Evolutionary conservation across 306 rosid species (phyloP).

Genomic region (Sesbania bispinosa): DNA sequence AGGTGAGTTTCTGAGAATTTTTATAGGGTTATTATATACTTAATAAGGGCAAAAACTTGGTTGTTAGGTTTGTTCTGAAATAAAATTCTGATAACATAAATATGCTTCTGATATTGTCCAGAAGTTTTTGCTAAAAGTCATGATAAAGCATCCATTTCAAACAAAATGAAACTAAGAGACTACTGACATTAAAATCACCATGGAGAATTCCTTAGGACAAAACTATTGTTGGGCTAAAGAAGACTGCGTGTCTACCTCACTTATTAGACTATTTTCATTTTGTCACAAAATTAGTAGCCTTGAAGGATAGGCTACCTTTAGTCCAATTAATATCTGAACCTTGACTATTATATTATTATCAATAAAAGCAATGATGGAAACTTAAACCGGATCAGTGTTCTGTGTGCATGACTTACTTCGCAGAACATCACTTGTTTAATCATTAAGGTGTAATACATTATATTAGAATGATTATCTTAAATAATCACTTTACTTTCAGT

Average conservation of each 20-base stretch:
- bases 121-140: background rate
- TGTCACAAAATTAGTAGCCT: background rate
- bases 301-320: conserved; percentile 1
- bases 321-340: conserved; percentile 8
- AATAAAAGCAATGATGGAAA: background rate
- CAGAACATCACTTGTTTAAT: background rate
- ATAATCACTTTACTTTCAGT: background rate
- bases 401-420: conserved; percentile 7
- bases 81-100: background rate
- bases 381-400: background rate
- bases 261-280: background rate
- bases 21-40: background rate
- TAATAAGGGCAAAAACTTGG: background rate
- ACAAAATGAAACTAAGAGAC: background rate
- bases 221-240: background rate
- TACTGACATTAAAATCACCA: background rate
- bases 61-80: background rate
- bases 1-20: background rate
- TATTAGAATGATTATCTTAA: background rate
- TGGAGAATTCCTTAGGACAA: background rate
- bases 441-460: background rate
- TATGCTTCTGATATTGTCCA: background rate
- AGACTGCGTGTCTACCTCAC: background rate
- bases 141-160: background rate
- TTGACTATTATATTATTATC: background rate